Conservation (phyloP, 2,329 filamentous ascomycete species). For the Epichloe sibirici region DNA sequence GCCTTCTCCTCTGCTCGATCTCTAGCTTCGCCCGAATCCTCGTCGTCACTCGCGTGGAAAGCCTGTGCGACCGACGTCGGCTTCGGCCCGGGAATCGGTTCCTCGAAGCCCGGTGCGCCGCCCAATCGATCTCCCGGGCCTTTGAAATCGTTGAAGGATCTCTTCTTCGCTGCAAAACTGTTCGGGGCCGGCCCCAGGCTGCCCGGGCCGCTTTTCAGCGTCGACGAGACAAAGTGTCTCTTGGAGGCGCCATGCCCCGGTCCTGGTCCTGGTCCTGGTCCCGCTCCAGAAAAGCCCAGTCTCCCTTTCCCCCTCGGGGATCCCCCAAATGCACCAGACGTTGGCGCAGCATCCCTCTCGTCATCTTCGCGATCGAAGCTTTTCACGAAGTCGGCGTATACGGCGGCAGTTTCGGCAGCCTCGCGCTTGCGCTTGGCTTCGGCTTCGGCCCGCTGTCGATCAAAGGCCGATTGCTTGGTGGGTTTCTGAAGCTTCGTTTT, state of each 20-base stretch:
- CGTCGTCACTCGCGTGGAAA: constrained; percentile 57
- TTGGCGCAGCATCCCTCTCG: constrained; percentile 11
- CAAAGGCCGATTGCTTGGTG: constrained; percentile 75
- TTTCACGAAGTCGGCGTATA: constrained; percentile 79
- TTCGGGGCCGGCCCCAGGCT: constrained; percentile 43
- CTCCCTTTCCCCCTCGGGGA: constrained; percentile 4
- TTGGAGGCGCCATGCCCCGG: constrained; percentile 22
- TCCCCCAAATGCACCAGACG: constrained; percentile 12
- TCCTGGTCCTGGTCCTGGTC: not conserved
- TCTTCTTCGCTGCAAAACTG: constrained; percentile 38
- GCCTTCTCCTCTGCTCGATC: constrained; percentile 43
- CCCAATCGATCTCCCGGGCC: constrained; percentile 22
- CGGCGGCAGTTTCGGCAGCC: constrained; percentile 75
- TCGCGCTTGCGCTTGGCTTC: constrained; percentile 79
- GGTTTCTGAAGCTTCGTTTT: constrained; percentile 68
- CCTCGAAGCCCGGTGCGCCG: constrained; percentile 22
- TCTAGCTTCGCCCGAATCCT: constrained; percentile 31
- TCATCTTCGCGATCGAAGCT: constrained; percentile 55
- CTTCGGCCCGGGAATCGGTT: constrained; percentile 21
- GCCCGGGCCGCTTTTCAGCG: constrained; percentile 47
- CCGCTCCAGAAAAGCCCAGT: constrained; percentile 3
- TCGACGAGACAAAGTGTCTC: constrained; percentile 53
- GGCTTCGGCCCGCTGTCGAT: constrained; percentile 77
- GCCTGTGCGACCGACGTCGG: constrained; percentile 53
- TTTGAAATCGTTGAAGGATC: constrained; percentile 30